A percentile compares a stretch with the other conserved stretches of the same genome.
These are phyloP conservation scores for Hymenoscyphus albidus DNA, from an alignment of 2,329 filamentous ascomycete species.

Conservation along the genomic window DNA sequence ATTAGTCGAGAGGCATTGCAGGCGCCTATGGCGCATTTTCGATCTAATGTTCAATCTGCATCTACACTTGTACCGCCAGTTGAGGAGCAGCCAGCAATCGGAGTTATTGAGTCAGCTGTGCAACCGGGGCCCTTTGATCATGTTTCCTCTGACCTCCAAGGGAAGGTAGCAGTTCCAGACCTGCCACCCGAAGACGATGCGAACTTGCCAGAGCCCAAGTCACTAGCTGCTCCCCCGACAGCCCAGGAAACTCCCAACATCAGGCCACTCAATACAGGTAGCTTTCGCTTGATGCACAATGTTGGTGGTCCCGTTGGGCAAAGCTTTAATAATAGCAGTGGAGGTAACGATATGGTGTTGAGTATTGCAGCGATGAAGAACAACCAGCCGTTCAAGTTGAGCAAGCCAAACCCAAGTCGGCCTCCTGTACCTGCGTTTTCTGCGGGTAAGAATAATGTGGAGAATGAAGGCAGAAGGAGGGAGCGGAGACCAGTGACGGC, in stretches of 20 bases:
- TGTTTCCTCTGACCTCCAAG: background rate
- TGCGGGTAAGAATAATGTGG: background rate
- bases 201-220: background rate
- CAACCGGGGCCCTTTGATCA: background rate
- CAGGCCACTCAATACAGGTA: background rate
- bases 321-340: background rate
- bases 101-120: background rate
- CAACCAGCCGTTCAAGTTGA: constrained; percentile 21
- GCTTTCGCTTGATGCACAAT: constrained; percentile 8
- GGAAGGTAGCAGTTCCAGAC: background rate
- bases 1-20: constrained; percentile 10
- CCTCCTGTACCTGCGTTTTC: background rate
- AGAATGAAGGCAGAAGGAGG: background rate
- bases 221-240: background rate
- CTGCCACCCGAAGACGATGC: background rate
- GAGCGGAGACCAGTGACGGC: constrained; percentile 6
- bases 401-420: constrained; percentile 23
- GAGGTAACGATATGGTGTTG: constrained; percentile 1
- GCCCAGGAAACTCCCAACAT: background rate
- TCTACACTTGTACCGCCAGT: background rate
- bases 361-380: constrained; percentile 5
- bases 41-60: constrained; percentile 17
- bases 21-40: constrained; percentile 14
- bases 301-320: background rate
- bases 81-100: background rate